Percentiles rank a stretch among this genome's conserved stretches.
phyloP scores from a whole-genome alignment of 805 yeast genomes.

The Candida ulmi region DNA sequence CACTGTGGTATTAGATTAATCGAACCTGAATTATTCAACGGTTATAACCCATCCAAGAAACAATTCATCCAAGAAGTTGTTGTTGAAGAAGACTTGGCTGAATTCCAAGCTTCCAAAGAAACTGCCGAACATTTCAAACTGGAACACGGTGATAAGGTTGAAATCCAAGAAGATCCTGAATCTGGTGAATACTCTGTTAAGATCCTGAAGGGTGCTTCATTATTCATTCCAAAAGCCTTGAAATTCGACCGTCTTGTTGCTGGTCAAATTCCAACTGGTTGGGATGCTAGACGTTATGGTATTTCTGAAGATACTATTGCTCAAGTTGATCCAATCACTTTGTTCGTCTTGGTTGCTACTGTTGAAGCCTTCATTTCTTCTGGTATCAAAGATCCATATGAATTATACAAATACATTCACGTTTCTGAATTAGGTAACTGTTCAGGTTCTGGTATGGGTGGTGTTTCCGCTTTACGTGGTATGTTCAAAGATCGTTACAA shows the following conservation, averaged over 20 bases:
- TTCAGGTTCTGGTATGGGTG: conserved; percentile 99
- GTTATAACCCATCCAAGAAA: conserved; percentile 93
- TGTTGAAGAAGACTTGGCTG: conserved; percentile 92
- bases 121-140: conserved; percentile 91
- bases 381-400: conserved; percentile 98
- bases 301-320: conserved; percentile 85
- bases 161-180: conserved; percentile 81
- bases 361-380: conserved; percentile 90
- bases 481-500: conserved; percentile 94
- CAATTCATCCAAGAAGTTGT: conserved; percentile 92
- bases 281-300: conserved; percentile 96
- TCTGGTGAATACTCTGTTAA: conserved; percentile 90
- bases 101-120: conserved; percentile 91
- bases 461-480: conserved; percentile 94
- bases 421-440: conserved; percentile 99
- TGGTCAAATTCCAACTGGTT: conserved; percentile 94
- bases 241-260: conserved; percentile 64
- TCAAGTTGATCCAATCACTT: conserved; percentile 95
- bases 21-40: conserved; percentile 91
- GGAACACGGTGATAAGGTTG: conserved; percentile 92
- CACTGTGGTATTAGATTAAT: conserved; percentile 96
- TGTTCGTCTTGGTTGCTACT: conserved; percentile 88
- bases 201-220: conserved; percentile 87
- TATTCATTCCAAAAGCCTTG: conserved; percentile 78
- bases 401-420: conserved; percentile 96